Base-by-base conservation (phyloP, 176 grass and related monocot species). In the Chloris gayana region DNA sequence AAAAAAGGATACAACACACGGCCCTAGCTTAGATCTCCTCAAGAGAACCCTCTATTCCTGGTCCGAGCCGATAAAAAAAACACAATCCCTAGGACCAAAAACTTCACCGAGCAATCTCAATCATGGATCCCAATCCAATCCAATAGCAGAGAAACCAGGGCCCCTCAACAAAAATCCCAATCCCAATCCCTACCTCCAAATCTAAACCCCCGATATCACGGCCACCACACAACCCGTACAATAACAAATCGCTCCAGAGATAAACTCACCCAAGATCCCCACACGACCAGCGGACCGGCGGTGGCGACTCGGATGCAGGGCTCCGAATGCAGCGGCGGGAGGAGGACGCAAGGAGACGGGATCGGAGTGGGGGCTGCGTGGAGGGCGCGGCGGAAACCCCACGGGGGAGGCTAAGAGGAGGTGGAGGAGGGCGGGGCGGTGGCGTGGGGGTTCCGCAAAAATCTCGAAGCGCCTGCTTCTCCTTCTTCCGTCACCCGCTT, bases 21-120 rank as follows among this genome's bases (percentile, higher is more conserved):
- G 72, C 82, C 86, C 82, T 57, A 83, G 78, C 85, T 57, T 57
- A 85, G 78, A 91, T 89, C 84, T 79, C 78, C 76, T 67, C 64
- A 70, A 90, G 79, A 86, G 65, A 91, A 91, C 90, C 85, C 58
- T 57, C 90, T 77, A 91, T 97, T 91, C 87, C 85, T 87, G 85
- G 85, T 87, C 84, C 80, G 79, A 83, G 84, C 79, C 71, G 80
- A 85, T 84, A 8, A 83, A 85, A 97, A 87, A 96, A 86, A 84
- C 66, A 69, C 67, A 80, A 90, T 82, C 84, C 80, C 88, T 59
- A 89, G 90, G 87, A 93, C 90, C 88, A 93, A 87, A 91, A 97
- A 97, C 82, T 84, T 97, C 93, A 93, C 90, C 31, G 93, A 93
- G 93, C 88, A 86, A 76, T 88, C 90, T 83, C 76, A 88, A 86